These are phyloP conservation scores for Sclerotinia spermophila DNA, from an alignment of 2,329 filamentous ascomycete genomes.

Conservation along the genomic window DNA sequence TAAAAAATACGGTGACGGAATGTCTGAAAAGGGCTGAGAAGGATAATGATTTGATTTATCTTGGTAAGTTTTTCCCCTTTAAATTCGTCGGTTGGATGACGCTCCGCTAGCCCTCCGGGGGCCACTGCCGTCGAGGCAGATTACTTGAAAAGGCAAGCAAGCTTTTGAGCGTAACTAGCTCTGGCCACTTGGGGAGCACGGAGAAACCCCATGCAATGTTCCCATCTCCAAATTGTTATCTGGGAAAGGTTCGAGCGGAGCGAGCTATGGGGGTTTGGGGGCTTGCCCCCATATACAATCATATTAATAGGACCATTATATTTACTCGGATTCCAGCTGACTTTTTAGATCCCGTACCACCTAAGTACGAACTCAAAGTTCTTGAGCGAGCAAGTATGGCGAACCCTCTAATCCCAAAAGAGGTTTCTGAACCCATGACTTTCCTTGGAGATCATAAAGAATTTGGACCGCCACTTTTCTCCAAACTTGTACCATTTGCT, in stretches of 20 bases:
- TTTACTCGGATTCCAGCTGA: conserved; percentile 35
- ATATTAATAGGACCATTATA: not conserved
- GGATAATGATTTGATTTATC: conserved; percentile 94
- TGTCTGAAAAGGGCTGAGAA: conserved; percentile 90
- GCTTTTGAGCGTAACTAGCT: not conserved
- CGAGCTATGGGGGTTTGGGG: not conserved
- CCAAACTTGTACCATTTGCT: conserved; percentile 89
- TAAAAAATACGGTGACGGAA: conserved; percentile 80
- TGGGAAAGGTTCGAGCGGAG: not conserved
- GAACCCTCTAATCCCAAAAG: conserved; percentile 69
- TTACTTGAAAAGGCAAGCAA: not conserved
- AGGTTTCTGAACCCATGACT: conserved; percentile 76
- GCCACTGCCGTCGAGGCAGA: conserved; percentile 7
- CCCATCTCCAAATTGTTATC: not conserved
- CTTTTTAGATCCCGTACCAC: conserved; percentile 65
- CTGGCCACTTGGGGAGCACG: not conserved
- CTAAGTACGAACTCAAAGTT: conserved; percentile 81
- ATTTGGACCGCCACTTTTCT: conserved; percentile 81
- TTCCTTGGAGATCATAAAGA: conserved; percentile 76
- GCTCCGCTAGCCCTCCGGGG: conserved; percentile 9
- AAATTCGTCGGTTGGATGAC: not conserved
- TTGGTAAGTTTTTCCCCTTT: conserved; percentile 50
- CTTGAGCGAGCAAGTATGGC: conserved; percentile 92
- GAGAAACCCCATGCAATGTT: not conserved
- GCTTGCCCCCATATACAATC: not conserved